phyloP scores from a whole-genome alignment of 2,329 filamentous ascomycete species.

The Microdochium nivale region DNA sequence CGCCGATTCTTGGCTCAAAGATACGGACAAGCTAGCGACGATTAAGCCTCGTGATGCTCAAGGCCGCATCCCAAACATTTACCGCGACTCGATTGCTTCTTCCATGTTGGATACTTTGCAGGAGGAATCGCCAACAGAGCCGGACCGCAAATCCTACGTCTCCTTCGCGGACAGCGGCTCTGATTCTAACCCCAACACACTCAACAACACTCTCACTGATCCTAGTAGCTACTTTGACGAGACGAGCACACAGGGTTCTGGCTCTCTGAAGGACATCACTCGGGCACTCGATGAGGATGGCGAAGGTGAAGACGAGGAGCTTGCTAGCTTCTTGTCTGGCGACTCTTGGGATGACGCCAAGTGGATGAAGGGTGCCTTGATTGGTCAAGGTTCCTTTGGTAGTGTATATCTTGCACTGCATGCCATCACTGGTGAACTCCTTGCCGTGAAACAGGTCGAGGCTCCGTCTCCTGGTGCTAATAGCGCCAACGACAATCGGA shows the following conservation, averaged over 20 bases:
- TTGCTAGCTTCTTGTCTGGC: slow-evolving; percentile 81
- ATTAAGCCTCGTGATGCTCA: slow-evolving; percentile 33
- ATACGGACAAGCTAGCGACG: slow-evolving; percentile 44
- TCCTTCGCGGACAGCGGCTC: slow-evolving; percentile 71
- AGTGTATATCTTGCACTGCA: slow-evolving; percentile 92
- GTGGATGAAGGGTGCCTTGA: slow-evolving; percentile 98
- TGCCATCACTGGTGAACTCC: slow-evolving; percentile 90
- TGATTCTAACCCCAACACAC: slow-evolving; percentile 60
- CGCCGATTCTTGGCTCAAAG: slow-evolving; percentile 81
- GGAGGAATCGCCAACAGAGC: slow-evolving; percentile 80
- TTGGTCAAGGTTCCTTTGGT: slow-evolving; percentile 94
- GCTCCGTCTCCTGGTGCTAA: slow-evolving; percentile 70
- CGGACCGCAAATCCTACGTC: slow-evolving; percentile 93
- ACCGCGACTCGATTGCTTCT: slow-evolving; percentile 81
- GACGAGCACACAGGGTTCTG: slow-evolving; percentile 59
- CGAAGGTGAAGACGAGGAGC: slow-evolving; percentile 82
- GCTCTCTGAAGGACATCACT: slow-evolving; percentile 75
- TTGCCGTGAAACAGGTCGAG: slow-evolving; percentile 98
- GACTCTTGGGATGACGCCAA: slow-evolving; percentile 96
- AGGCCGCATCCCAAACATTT: slow-evolving; percentile 47
- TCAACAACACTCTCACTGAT: slow-evolving; percentile 60
- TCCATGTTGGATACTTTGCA: slow-evolving; percentile 84
- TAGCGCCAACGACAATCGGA: slow-evolving; percentile 77
- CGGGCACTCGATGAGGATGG: slow-evolving; percentile 83
- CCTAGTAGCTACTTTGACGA: slow-evolving; percentile 81